Evolutionary conservation across 192 early-diverging fungal genomes (phyloP).

Genomic region (Coemansia sp.): DNA sequence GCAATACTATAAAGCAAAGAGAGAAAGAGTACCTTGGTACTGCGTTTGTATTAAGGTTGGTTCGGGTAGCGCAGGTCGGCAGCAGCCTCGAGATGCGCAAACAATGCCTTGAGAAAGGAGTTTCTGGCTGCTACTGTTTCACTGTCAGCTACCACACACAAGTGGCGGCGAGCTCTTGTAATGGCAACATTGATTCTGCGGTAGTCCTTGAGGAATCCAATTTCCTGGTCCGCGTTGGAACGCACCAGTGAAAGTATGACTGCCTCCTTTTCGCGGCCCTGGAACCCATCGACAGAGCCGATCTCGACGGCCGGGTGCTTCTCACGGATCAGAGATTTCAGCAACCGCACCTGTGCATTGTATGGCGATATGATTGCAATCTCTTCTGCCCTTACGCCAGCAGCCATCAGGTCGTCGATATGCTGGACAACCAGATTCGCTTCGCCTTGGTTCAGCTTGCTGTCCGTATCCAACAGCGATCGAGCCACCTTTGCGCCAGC

Average conservation of each 20-base stretch:
- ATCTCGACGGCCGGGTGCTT: conserved; percentile 69
- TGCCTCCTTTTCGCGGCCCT: conserved; percentile 89
- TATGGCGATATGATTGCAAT: conserved; percentile 92
- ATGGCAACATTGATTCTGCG: conserved; percentile 89
- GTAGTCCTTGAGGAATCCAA: conserved; percentile 83
- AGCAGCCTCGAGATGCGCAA: conserved; percentile 50
- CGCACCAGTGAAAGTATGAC: conserved; percentile 80
- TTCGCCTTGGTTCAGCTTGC: conserved; percentile 78
- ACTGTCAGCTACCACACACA: conserved; percentile 81
- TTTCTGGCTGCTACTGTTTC: conserved; percentile 56
- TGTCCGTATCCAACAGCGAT: conserved; percentile 47
- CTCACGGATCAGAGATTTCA: conserved; percentile 55
- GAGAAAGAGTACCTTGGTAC: no score
- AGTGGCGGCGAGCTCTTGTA: conserved; percentile 81
- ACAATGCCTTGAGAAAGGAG: conserved; percentile 56
- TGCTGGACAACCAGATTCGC: conserved; percentile 64
- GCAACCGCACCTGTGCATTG: conserved; percentile 68
- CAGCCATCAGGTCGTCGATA: conserved; percentile 60
- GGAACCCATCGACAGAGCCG: conserved; percentile 86
- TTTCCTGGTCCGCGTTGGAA: conserved; percentile 71
- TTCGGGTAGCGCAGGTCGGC: conserved; percentile 53
- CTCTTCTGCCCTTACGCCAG: conserved; percentile 61
- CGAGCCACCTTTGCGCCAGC: neutral
- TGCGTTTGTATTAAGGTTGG: conserved; percentile 6
- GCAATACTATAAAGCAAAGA: no score